Percentiles rank a stretch among this genome's conserved stretches.
Conservation (phyloP, 176 grass and related monocot genomes). For the Cocos nucifera region DNA sequence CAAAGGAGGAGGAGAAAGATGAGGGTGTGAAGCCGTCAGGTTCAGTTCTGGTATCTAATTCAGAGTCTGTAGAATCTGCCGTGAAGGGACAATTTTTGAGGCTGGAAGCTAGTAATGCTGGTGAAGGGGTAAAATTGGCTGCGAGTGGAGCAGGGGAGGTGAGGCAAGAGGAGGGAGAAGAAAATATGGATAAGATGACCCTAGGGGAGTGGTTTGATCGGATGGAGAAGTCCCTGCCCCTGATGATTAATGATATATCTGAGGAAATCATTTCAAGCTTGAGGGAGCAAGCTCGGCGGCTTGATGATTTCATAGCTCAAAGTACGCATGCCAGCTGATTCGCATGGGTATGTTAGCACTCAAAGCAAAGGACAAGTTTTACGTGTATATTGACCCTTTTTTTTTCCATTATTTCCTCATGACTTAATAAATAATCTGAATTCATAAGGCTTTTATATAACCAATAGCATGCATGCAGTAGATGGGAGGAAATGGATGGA, state of each 20-base stretch:
- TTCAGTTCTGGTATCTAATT: not conserved
- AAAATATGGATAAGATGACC: constrained; percentile 60
- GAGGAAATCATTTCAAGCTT: constrained; percentile 40
- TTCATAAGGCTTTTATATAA: too few species aligned
- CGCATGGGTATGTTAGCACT: constrained; percentile 16
- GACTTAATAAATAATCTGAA: too few species aligned
- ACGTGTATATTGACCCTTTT: too few species aligned
- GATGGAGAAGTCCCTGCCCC: constrained; percentile 37
- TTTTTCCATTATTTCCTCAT: too few species aligned
- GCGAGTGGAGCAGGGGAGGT: constrained; percentile 6
- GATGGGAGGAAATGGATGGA: too few species aligned
- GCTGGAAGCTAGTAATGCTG: constrained; percentile 1
- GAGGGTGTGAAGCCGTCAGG: not conserved
- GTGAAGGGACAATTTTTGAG: not conserved
- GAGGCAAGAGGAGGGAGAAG: constrained; percentile 5
- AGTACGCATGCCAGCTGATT: constrained; percentile 13
- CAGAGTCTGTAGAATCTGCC: not conserved
- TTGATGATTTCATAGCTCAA: constrained; percentile 33
- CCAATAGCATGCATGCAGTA: too few species aligned
- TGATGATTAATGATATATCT: constrained; percentile 36
- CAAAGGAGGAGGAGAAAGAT: constrained; percentile 4
- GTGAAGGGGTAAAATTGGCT: constrained; percentile 1
- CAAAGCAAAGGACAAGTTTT: too few species aligned
- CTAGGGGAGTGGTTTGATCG: constrained; percentile 66
- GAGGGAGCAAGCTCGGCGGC: constrained; percentile 25